Conservation (phyloP, 2,329 filamentous ascomycete genomes). For the Pezicula radicicola region DNA sequence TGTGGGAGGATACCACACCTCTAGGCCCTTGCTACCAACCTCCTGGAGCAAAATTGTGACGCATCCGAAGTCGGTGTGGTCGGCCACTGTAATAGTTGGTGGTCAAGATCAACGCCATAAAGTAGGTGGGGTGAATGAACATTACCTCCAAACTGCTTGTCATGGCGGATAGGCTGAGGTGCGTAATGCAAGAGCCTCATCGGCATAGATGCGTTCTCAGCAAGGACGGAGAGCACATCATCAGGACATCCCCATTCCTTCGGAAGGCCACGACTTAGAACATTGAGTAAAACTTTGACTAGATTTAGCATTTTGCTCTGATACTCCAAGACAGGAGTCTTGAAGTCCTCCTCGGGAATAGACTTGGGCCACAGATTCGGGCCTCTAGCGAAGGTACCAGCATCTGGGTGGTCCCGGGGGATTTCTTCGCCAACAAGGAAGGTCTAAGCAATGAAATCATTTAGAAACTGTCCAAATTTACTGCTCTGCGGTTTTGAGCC, state of each 20-base stretch:
- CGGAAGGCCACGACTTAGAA: constrained; percentile 44
- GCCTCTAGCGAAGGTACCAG: constrained; percentile 23
- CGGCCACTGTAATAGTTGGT: constrained; percentile 19
- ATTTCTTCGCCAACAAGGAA: constrained; percentile 21
- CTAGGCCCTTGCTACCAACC: constrained; percentile 24
- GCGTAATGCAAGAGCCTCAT: constrained; percentile 43
- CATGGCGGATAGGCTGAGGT: constrained; percentile 20
- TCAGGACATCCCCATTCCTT: constrained; percentile 27
- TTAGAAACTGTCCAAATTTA: neutral
- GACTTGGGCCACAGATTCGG: constrained; percentile 81
- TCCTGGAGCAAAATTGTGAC: constrained; percentile 29
- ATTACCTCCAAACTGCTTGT: constrained; percentile 12
- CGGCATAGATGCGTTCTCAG: constrained; percentile 37
- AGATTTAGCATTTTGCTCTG: constrained; percentile 42
- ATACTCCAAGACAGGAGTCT: constrained; percentile 38
- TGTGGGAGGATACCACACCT: constrained; percentile 17
- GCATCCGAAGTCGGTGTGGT: constrained; percentile 35
- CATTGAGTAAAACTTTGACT: constrained; percentile 42
- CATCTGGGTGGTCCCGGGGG: constrained; percentile 42
- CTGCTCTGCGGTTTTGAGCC: neutral
- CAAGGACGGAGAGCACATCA: neutral
- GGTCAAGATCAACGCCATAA: neutral
- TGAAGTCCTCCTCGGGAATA: constrained; percentile 43
- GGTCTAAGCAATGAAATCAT: constrained; percentile 19
- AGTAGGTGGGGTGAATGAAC: neutral